phyloP scores from a whole-genome alignment of 2,329 filamentous ascomycete genomes.

The Trichophyton mentagrophytes region DNA sequence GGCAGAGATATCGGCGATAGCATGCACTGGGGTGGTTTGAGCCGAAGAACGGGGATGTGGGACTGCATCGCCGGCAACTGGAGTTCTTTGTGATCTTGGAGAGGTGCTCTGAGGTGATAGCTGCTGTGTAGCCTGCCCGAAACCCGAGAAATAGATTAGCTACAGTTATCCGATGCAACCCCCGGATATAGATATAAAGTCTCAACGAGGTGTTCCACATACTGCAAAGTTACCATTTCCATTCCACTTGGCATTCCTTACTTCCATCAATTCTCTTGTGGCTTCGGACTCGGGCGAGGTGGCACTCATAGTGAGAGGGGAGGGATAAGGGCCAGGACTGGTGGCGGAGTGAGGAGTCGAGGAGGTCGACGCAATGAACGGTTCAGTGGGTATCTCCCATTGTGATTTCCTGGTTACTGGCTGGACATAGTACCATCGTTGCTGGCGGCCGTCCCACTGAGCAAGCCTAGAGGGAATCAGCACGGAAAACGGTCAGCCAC shows the following conservation, averaged over 20 bases:
- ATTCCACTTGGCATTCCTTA: conserved; percentile 11
- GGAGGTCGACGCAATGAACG: conserved; percentile 25
- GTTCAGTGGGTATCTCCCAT: conserved; percentile 32
- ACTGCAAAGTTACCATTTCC: conserved; percentile 10
- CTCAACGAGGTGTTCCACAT: conserved; percentile 3
- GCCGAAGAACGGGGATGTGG: conserved; percentile 1
- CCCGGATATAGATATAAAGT: background rate
- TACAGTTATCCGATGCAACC: background rate
- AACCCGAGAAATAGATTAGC: background rate
- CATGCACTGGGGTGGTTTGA: background rate
- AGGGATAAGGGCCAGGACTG: conserved; percentile 13
- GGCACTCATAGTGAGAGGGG: conserved; percentile 9
- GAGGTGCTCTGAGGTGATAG: conserved; percentile 4
- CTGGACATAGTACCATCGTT: conserved; percentile 31
- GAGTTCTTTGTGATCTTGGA: conserved; percentile 3
- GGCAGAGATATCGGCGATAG: background rate
- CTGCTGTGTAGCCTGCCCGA: background rate
- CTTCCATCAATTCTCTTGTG: conserved; percentile 11
- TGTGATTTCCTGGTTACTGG: conserved; percentile 28
- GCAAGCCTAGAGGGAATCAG: conserved; percentile 21
- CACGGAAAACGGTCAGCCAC: background rate
- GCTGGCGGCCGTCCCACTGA: conserved; percentile 28
- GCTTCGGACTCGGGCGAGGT: conserved; percentile 12
- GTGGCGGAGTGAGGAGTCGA: conserved; percentile 17
- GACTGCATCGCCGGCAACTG: background rate